These are phyloP conservation scores for Borealophlyctis nickersoniae DNA, from an alignment of 192 early-diverging fungal genomes.

Conservation along the genomic window DNA sequence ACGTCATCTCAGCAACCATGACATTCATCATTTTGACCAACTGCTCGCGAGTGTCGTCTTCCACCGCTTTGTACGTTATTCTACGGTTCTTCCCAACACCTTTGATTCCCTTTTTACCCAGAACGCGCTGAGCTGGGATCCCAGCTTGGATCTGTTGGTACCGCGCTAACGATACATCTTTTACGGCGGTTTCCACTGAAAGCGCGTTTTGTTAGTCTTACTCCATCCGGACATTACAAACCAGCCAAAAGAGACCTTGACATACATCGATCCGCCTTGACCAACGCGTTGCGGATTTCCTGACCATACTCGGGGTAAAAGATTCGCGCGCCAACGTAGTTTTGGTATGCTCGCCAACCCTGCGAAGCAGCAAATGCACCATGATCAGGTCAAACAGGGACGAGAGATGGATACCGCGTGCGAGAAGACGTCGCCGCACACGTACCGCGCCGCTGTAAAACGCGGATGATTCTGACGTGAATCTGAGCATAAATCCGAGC, in stretches of 20 bases:
- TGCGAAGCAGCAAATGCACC: conserved; percentile 19
- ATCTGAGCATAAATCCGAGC: conserved; percentile 63
- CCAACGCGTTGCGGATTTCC: conserved; percentile 59
- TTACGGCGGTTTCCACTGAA: conserved; percentile 1
- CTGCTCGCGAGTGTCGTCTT: conserved; percentile 26
- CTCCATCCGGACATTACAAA: background rate
- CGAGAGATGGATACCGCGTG: background rate
- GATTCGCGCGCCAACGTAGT: conserved; percentile 69
- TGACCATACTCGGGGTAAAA: conserved; percentile 67
- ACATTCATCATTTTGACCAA: conserved; percentile 39
- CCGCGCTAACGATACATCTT: conserved; percentile 26
- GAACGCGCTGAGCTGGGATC: background rate
- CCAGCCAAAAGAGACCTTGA: background rate
- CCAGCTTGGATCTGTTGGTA: conserved; percentile 44
- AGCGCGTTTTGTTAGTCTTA: background rate
- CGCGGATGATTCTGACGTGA: conserved; percentile 36
- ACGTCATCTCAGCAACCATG: conserved; percentile 67
- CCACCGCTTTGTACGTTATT: conserved; percentile 18
- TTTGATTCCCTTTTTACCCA: conserved; percentile 4
- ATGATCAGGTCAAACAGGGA: background rate
- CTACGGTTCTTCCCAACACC: too few relatives aligned
- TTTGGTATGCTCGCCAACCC: conserved; percentile 78
- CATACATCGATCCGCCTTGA: conserved; percentile 55
- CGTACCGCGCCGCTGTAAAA: conserved; percentile 36
- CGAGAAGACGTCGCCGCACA: background rate